Evolutionary conservation across 2,329 filamentous ascomycete genomes (phyloP), one percentile per base, ranked within the genome.

Genomic region (Annulohypoxylon truncatum): DNA sequence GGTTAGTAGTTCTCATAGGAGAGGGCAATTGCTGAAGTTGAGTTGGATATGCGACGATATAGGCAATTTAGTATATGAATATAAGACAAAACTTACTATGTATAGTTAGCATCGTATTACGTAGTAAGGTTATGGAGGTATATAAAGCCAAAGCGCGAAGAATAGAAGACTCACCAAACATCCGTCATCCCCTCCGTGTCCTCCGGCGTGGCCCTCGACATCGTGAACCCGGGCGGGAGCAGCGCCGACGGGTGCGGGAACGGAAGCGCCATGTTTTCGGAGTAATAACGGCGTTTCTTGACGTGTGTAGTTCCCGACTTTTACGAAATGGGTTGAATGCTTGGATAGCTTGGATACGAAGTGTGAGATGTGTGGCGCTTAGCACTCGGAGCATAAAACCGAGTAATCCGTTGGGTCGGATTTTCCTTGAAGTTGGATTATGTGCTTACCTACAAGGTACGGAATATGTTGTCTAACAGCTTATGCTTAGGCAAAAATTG

Each of bases 131-230:
- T n/a, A n/a, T n/a, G n/a, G n/a, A n/a, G n/a, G n/a, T n/a, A n/a
- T n/a, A n/a, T n/a, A n/a, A n/a, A n/a, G n/a, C n/a, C 8, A 18
- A 42, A 20, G 7, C 10, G 22, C n/a, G 8, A 6, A 22, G 4
- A 35, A 12, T n/a, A 44, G 9, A 31, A 1, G 4, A 67, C 70
- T 67, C 47, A 75, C 73, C 73, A 74, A 50, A 73, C 70, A 44
- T 60, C 57, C 51, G 66, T 64, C 68, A 75, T 73, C 10, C 59
- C 71, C 54, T 47, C 50, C 22, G 60, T 55, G 22, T 75, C 73
- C 31, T 59, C 69, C 38, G 73, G 72, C 53, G 61, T 65, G 53
- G 68, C 71, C 50, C 73, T 68, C 8, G 69, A 68, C 65, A 75
- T 64, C 0, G 64, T 64, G 40, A 75, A 71, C 6, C 73, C 73